These are phyloP conservation scores for Knoxdaviesia capensis DNA, from an alignment of 2,329 filamentous ascomycete genomes.

Conservation along the genomic window DNA sequence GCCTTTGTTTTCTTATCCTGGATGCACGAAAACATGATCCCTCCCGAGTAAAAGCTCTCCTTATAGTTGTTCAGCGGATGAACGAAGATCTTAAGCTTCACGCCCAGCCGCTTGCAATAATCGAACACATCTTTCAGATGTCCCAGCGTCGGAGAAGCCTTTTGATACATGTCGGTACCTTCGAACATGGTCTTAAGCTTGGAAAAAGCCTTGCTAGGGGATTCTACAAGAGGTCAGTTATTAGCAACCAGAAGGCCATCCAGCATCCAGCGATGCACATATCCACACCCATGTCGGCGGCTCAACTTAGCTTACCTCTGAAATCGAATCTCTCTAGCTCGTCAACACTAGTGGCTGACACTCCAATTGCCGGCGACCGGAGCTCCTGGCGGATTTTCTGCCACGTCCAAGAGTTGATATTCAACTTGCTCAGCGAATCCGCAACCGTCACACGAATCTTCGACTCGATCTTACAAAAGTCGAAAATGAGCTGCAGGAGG, in stretches of 20 bases:
- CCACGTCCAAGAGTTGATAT: conserved; percentile 65
- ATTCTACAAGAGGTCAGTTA: conserved; percentile 17
- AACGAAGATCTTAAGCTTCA: conserved; percentile 63
- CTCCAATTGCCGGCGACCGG: conserved; percentile 58
- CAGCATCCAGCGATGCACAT: too few relatives aligned
- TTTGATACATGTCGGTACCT: conserved; percentile 47
- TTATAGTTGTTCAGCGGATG: conserved; percentile 75
- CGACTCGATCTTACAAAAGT: conserved; percentile 62
- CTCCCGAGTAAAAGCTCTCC: conserved; percentile 73
- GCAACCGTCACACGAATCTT: conserved; percentile 53
- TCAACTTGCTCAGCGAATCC: conserved; percentile 69
- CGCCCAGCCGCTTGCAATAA: conserved; percentile 55
- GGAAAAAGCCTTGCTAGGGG: conserved; percentile 33
- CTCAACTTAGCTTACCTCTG: conserved; percentile 30
- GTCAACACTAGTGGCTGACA: conserved; percentile 77
- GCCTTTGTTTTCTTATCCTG: conserved; percentile 69
- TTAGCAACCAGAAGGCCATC: conserved; percentile 5
- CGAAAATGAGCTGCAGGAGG: conserved; percentile 71
- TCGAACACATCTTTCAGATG: conserved; percentile 62
- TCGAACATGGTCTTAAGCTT: conserved; percentile 40
- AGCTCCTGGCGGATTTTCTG: conserved; percentile 66
- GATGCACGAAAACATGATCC: conserved; percentile 76
- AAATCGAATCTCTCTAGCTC: conserved; percentile 87
- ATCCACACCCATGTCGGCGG: too few relatives aligned
- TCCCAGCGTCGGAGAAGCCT: conserved; percentile 54